Evolutionary conservation across 1,284 basidiomycete genomes (phyloP).

Genomic region (Ceratorhiza oryzae-sativae): DNA sequence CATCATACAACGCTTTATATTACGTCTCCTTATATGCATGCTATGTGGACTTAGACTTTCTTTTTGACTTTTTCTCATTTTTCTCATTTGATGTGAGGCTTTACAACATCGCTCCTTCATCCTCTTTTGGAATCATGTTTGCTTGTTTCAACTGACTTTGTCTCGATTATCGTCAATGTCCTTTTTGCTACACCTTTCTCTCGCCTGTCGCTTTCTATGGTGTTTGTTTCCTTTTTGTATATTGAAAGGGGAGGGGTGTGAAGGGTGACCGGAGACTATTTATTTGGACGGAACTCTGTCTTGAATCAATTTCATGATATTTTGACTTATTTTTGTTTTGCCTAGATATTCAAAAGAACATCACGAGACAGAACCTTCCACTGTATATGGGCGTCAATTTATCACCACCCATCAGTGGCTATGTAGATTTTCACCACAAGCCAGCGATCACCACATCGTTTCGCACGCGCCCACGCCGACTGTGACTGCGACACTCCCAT

Average conservation of each 20-base stretch:
- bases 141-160: neutral
- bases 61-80: neutral
- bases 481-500: neutral
- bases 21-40: slow-evolving; percentile 10
- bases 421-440: slow-evolving; percentile 18
- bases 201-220: neutral
- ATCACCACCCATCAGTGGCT: slow-evolving; percentile 9
- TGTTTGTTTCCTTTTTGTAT: slow-evolving; percentile 3
- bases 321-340: neutral
- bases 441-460: slow-evolving; percentile 24
- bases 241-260: slow-evolving; percentile 4
- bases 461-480: slow-evolving; percentile 2
- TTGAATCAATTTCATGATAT: neutral
- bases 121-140: neutral
- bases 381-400: neutral
- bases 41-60: neutral
- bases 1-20: slow-evolving; percentile 18
- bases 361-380: too few species aligned
- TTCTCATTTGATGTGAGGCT: neutral
- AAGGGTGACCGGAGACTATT: neutral
- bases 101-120: neutral
- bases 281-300: neutral
- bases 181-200: neutral
- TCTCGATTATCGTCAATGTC: neutral
- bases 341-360: too few species aligned